Conservation (phyloP, 257 asterid species). For the Linderniella brevidens region DNA sequence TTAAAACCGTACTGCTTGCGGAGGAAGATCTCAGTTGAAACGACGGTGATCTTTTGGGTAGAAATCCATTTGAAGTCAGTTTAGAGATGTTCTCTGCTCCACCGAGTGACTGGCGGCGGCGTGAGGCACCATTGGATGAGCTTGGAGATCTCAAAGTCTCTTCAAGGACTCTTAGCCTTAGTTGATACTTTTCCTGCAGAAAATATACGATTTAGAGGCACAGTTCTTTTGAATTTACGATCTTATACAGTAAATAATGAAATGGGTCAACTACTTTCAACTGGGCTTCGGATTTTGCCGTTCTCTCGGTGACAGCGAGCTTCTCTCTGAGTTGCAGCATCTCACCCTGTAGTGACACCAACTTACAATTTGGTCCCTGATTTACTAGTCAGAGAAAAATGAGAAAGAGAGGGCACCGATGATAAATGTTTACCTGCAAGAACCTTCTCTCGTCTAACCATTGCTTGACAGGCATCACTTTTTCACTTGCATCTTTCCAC, state of each 20-base stretch:
- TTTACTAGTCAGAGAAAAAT: no score
- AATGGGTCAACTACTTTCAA: slow-evolving; percentile 42
- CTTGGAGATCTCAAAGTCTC: slow-evolving; percentile 76
- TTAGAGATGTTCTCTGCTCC: slow-evolving; percentile 82
- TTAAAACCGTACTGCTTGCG: slow-evolving; percentile 74
- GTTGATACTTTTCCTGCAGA: slow-evolving; percentile 71
- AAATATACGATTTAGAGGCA: not conserved
- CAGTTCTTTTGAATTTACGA: not conserved
- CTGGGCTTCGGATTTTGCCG: slow-evolving; percentile 84
- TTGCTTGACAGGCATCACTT: slow-evolving; percentile 97
- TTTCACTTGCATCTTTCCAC: slow-evolving; percentile 96
- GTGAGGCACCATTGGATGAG: slow-evolving; percentile 61
- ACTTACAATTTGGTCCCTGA: not conserved
- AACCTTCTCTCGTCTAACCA: slow-evolving; percentile 96
- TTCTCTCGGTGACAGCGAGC: slow-evolving; percentile 74
- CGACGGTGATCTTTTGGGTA: slow-evolving; percentile 90
- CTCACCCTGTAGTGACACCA: slow-evolving; percentile 45
- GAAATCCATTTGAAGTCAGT: slow-evolving; percentile 62
- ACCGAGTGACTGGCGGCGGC: slow-evolving; percentile 89
- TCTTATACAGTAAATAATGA: not conserved
- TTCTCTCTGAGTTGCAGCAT: slow-evolving; percentile 94
- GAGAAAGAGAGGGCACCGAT: no score
- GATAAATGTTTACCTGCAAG: slow-evolving; percentile 38
- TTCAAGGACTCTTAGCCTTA: slow-evolving; percentile 71
- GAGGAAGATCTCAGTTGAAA: slow-evolving; percentile 81